These are phyloP conservation scores for Atkinsonella texensis DNA, from an alignment of 2,329 filamentous ascomycete species.

Conservation along the genomic window DNA sequence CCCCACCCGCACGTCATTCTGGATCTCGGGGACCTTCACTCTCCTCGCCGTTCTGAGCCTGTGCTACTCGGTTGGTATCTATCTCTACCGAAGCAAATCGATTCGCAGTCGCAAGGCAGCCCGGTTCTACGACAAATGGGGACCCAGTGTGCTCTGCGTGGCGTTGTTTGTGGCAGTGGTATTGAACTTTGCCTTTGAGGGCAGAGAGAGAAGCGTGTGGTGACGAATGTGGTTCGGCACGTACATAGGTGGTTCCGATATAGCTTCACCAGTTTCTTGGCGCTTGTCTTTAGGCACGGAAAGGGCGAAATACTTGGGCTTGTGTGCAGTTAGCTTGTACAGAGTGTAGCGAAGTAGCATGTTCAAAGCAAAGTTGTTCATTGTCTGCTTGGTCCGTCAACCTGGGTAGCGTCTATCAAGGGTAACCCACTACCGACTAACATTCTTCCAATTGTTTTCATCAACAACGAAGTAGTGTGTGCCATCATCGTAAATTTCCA, in stretches of 20 bases:
- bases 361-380: too few relatives aligned
- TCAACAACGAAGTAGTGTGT: too few relatives aligned
- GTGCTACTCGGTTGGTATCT: slow-evolving; percentile 73
- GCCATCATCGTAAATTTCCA: too few relatives aligned
- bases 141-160: slow-evolving; percentile 64
- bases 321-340: neutral
- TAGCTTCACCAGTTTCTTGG: neutral
- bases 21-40: slow-evolving; percentile 68
- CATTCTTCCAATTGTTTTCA: too few relatives aligned
- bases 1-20: slow-evolving; percentile 46
- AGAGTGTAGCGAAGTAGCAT: neutral
- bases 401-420: too few relatives aligned
- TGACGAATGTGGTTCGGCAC: slow-evolving; percentile 16
- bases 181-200: slow-evolving; percentile 70
- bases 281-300: neutral
- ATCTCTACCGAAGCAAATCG: slow-evolving; percentile 76
- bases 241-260: neutral
- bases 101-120: slow-evolving; percentile 78
- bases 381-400: too few relatives aligned
- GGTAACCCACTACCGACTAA: too few relatives aligned
- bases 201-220: slow-evolving; percentile 48
- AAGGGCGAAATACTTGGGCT: neutral
- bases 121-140: slow-evolving; percentile 82
- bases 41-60: slow-evolving; percentile 65
- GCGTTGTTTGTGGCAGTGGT: slow-evolving; percentile 62